Conservation (phyloP, 768 basidiomycete species). For the Paxillus ammoniavirescens region DNA sequence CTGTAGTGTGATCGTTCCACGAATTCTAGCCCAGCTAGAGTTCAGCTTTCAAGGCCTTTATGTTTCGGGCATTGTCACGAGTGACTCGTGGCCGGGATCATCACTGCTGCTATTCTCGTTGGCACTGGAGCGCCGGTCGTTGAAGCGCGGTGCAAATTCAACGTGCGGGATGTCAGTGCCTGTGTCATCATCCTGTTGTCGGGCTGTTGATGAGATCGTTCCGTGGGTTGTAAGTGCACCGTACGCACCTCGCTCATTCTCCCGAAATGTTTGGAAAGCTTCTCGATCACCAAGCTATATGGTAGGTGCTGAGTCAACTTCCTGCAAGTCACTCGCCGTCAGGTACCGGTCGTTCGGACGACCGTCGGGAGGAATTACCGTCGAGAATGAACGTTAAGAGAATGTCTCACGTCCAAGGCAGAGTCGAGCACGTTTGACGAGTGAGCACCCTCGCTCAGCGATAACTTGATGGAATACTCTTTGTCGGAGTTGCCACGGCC, state of each 20-base stretch:
- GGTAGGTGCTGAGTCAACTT: slow-evolving; percentile 83
- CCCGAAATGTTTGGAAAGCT: slow-evolving; percentile 82
- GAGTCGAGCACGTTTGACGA: slow-evolving; percentile 96
- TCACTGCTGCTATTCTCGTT: slow-evolving; percentile 33
- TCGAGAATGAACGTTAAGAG: slow-evolving; percentile 90
- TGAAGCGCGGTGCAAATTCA: slow-evolving; percentile 40
- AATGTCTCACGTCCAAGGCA: slow-evolving; percentile 91
- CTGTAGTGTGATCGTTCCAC: no score
- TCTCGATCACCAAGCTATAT: slow-evolving; percentile 86
- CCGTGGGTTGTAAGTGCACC: background rate
- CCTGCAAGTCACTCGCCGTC: slow-evolving; percentile 35
- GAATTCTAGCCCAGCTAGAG: background rate
- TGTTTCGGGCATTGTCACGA: background rate
- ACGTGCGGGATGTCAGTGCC: slow-evolving; percentile 51
- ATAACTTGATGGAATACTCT: slow-evolving; percentile 92
- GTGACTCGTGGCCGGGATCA: slow-evolving; percentile 16
- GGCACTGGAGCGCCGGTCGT: slow-evolving; percentile 5
- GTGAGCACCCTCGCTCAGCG: slow-evolving; percentile 95
- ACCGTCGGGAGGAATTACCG: slow-evolving; percentile 43
- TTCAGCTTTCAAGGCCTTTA: background rate
- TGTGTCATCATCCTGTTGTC: slow-evolving; percentile 56
- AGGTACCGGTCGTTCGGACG: slow-evolving; percentile 4
- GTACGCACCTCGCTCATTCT: slow-evolving; percentile 57
- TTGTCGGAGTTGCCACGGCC: slow-evolving; percentile 88
- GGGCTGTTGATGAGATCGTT: background rate